Conservation (phyloP, 2,329 filamentous ascomycete species). For the Epichloe gansuensis region DNA sequence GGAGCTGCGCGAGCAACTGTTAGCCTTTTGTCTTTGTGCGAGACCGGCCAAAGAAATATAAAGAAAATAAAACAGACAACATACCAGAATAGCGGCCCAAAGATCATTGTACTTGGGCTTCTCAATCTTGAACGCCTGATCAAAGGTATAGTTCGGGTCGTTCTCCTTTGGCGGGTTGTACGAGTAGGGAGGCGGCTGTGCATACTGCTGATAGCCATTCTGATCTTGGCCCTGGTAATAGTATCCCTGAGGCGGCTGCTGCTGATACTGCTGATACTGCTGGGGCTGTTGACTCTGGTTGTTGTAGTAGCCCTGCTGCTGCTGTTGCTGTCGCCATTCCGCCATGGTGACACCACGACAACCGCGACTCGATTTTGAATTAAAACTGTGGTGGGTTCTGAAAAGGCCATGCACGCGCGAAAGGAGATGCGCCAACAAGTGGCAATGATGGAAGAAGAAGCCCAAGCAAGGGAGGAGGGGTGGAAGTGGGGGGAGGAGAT, state of each 20-base stretch:
- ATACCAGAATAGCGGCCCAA: slow-evolving; percentile 73
- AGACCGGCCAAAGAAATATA: too few relatives aligned
- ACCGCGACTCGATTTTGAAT: neutral
- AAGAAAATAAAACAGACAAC: slow-evolving; percentile 11
- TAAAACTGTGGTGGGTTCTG: too few relatives aligned
- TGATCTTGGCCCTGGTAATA: slow-evolving; percentile 11
- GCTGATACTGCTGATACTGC: slow-evolving; percentile 6
- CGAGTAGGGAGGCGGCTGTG: slow-evolving; percentile 20
- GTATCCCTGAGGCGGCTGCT: slow-evolving; percentile 9
- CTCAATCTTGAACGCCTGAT: slow-evolving; percentile 71
- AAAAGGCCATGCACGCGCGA: neutral
- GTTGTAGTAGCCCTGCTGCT: slow-evolving; percentile 1
- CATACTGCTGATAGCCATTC: slow-evolving; percentile 15
- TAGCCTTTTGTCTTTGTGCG: neutral
- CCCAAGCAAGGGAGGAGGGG: neutral
- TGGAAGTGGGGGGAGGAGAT: too few relatives aligned
- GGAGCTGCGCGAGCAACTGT: slow-evolving; percentile 35
- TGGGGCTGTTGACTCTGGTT: slow-evolving; percentile 1
- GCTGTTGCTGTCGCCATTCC: neutral
- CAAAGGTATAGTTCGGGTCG: slow-evolving; percentile 48
- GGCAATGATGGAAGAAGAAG: neutral
- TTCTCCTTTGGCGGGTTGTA: slow-evolving; percentile 26
- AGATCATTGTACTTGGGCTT: slow-evolving; percentile 82
- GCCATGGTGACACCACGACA: slow-evolving; percentile 1
- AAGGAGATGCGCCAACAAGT: neutral